Conservation (phyloP, 1,284 basidiomycete species). For the Ceraceosorus guamensis region DNA sequence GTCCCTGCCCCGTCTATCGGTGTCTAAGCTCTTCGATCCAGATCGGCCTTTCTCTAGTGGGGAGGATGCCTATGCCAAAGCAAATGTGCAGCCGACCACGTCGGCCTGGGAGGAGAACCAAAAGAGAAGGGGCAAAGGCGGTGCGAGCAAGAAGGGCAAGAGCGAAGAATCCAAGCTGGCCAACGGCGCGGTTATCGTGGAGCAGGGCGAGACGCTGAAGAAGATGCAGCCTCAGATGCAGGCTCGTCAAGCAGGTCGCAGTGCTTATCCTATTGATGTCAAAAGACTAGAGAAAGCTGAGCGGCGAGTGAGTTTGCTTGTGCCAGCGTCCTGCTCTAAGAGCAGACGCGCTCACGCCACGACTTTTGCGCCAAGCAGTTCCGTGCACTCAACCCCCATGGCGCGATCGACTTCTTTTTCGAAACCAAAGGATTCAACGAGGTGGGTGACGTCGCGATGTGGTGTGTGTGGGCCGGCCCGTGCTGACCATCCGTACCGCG, state of each 20-base stretch:
- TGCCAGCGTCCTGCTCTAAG: neutral
- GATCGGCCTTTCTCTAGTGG: slow-evolving; percentile 2
- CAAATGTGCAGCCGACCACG: neutral
- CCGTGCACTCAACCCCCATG: slow-evolving; percentile 41
- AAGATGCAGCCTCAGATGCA: no score
- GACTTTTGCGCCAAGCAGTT: slow-evolving; percentile 14
- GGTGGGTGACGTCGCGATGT: no score
- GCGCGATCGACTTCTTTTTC: slow-evolving; percentile 38
- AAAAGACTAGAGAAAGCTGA: slow-evolving; percentile 15
- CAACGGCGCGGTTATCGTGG: neutral
- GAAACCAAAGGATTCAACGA: slow-evolving; percentile 20
- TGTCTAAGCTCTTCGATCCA: slow-evolving; percentile 41
- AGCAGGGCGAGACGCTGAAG: no score
- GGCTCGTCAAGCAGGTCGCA: no score
- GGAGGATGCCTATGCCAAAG: neutral
- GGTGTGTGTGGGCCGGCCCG: no score
- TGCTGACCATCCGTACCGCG: no score
- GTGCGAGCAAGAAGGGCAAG: slow-evolving; percentile 3
- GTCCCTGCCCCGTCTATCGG: slow-evolving; percentile 37
- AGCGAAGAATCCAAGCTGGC: neutral
- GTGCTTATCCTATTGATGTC: slow-evolving; percentile 4
- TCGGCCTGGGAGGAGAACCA: slow-evolving; percentile 12
- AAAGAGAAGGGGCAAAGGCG: neutral
- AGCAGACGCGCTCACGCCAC: no score
- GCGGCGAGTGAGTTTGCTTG: slow-evolving; percentile 1